Percentiles rank a stretch among this genome's conserved stretches.
phyloP scores from a whole-genome alignment of 73 alveolate species.

The Urostyla sp. region DNA sequence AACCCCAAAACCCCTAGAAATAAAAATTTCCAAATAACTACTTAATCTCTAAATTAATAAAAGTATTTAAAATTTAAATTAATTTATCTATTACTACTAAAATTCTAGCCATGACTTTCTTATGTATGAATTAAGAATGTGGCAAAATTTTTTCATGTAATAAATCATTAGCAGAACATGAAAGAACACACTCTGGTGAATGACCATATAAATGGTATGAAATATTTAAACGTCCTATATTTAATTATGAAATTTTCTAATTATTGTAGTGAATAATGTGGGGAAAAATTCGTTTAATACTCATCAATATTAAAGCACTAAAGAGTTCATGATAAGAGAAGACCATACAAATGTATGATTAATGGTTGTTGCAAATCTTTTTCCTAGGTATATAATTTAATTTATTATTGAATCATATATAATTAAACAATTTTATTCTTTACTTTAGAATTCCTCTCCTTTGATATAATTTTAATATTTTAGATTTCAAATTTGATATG shows the following conservation, averaged over 20 bases:
- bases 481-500: conserved; percentile 1
- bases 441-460: neutral
- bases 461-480: neutral
- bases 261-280: conserved; percentile 15
- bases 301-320: conserved; percentile 57
- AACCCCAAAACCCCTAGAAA: too few species aligned
- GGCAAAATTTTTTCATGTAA: conserved; percentile 86
- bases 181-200: conserved; percentile 38
- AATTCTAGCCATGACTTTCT: conserved; percentile 7
- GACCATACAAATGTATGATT: conserved; percentile 47
- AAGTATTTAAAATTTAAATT: too few species aligned
- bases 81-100: neutral
- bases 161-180: conserved; percentile 83
- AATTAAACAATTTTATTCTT: too few species aligned
- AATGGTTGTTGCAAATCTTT: conserved; percentile 54
- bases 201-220: conserved; percentile 27
- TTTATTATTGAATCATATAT: neutral
- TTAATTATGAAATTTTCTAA: neutral
- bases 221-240: neutral
- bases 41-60: too few species aligned
- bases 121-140: conserved; percentile 61
- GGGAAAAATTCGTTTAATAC: conserved; percentile 58
- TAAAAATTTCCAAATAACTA: too few species aligned
- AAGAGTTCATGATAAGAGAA: conserved; percentile 67
- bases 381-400: conserved; percentile 20